Conservation (phyloP, 2,329 filamentous ascomycete genomes). For the Myriosclerotinia curreyana region DNA sequence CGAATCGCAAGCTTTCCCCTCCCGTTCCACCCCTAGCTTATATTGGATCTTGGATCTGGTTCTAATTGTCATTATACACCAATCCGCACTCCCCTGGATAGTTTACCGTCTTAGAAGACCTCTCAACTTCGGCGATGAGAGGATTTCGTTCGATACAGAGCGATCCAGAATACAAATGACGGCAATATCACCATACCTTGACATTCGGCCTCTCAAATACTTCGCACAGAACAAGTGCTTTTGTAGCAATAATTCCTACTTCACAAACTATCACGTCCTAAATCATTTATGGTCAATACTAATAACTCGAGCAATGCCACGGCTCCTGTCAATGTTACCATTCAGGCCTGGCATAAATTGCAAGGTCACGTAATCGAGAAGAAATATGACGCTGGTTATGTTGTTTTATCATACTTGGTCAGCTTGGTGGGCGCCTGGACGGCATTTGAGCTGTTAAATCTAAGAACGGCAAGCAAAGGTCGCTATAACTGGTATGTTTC, state of each 20-base stretch:
- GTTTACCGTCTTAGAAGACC: not conserved
- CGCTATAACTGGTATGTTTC: constrained; percentile 62
- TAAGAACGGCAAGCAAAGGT: constrained; percentile 67
- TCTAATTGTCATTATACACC: too few relatives aligned
- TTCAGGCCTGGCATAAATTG: constrained; percentile 21
- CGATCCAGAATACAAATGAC: constrained; percentile 11
- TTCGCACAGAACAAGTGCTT: constrained; percentile 3
- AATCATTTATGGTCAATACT: constrained; percentile 18
- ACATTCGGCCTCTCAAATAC: not conserved
- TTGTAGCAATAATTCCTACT: not conserved
- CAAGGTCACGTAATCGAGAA: constrained; percentile 27
- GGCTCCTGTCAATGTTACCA: constrained; percentile 6
- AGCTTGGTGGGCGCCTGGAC: constrained; percentile 75
- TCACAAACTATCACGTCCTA: not conserved
- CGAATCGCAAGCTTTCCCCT: not conserved
- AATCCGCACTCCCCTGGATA: not conserved
- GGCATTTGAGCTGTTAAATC: constrained; percentile 77
- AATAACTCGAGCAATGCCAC: constrained; percentile 19
- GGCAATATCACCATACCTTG: constrained; percentile 14
- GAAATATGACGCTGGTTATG: constrained; percentile 51
- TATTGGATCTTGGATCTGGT: not conserved
- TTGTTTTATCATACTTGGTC: constrained; percentile 65
- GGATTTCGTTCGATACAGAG: not conserved
- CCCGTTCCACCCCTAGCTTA: not conserved
- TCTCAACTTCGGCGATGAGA: not conserved